Base-by-base conservation (phyloP, 345 rosid genomes). In the Eutrema yunnanense region DNA sequence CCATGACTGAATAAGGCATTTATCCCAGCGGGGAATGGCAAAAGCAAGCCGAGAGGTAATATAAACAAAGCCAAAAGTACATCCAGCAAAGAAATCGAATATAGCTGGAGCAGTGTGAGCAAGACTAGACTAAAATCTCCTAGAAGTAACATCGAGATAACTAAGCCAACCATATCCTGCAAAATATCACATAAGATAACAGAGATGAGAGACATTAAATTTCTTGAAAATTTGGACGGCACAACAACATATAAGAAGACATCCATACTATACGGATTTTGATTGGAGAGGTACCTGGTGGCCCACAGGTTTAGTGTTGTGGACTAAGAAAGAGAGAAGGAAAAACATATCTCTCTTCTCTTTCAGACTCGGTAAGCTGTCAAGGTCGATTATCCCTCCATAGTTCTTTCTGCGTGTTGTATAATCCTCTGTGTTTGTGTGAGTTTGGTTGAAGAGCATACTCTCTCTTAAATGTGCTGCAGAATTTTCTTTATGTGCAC, bases 121-220 rank as follows among this genome's bases (percentile, higher is more conserved):
- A 96, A 80, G 64, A 96, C 98, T 88, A 96, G 85, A 83, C 99
- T 96, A 86, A 92, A 90, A 83, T 96, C 99, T 83, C 94, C 99
- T 86, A 96, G 68, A 71, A 96, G 96, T 82, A 96, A 81, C 89
- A 88, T 85, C 40, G 99, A 96, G 77, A 96, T 96, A 70, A 92
- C 92, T 83, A 96, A 81, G 75, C 99, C 99, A 80, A 96, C 99
- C 80, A 96, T 92, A 83, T 96, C 99, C 99, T 96, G 90, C 83
- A 82, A 38, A 82, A 38, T 34, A 50, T 63, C 56, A 76, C 65
- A 56, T 34, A 54, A 67, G 27, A 48, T 46, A 48, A 41, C 38
- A 53, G 51, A 41, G 52, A 11, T 16, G 58, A 54, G 51, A 51
- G 36, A 36, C 42, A 48, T 10, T 49, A 58, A 59, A 50, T 10